Base-by-base conservation (phyloP, 768 basidiomycete genomes). In the Hemileccinum impolitum region DNA sequence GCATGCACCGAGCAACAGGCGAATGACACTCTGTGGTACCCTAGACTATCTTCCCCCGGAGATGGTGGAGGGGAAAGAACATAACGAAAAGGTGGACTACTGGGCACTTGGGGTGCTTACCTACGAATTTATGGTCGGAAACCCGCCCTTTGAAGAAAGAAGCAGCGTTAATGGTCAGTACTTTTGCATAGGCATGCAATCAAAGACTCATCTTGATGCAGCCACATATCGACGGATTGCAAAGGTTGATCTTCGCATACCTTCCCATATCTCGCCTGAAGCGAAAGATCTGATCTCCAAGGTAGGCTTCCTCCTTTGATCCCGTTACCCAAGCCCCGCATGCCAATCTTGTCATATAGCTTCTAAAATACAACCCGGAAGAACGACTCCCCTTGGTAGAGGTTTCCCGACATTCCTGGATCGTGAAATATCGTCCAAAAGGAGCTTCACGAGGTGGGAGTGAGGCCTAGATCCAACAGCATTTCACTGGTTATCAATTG, bases 51-150 rank as follows among this genome's bases (percentile, higher is more conserved):
- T 99, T 11, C 94, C 96, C 0, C 95, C 96, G 12, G 95, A 98
- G 75, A 99, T 98, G 96, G 90, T 99, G 13, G 93, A 96, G 59
- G 85, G 87, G 0, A 85, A 80, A 56, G 90, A 89, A 51, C 94
- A 98, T 64, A 86, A 78, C 46, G 90, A 93, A 60, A 85, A 81
- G 61, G 95, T 98, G 34, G 95, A 98, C 60, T 79, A 92, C 51
- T 99, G 95, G 95, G 95, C 95, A 0, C 73, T 99, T 23, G 95
- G 95, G 39, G 94, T 98, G n/a, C 74, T 99, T 53, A 87, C 87
- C 1, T 99, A 93, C 65, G 95, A 99, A 67, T 97, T 99, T 66
- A 70, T 98, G 51, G 81, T 82, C 45, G 95, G 95, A 6, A 78
- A 77, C 11, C 84, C 85, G 17, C 85, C 84, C 0, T 99, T 98